Conservation (phyloP, 805 yeast species). For the Zygosaccharomyces bisporus region DNA sequence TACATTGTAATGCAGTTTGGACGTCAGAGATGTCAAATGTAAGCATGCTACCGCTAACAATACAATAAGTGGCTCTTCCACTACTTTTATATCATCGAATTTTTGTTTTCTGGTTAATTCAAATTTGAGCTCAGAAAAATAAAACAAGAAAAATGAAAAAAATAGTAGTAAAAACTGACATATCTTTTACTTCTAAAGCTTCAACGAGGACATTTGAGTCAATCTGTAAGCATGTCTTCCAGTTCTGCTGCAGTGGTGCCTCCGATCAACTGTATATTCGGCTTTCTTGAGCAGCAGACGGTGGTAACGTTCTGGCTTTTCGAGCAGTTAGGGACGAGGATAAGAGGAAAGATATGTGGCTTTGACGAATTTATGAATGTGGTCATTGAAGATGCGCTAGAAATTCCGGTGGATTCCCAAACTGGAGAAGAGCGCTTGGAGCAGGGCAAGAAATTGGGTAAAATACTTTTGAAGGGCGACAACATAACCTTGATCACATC, state of each 20-base stretch:
- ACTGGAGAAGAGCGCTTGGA: conserved; percentile 27
- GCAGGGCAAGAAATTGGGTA: conserved; percentile 52
- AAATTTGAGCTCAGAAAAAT: conserved; percentile 6
- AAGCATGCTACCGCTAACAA: not conserved
- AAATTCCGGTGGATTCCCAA: conserved; percentile 53
- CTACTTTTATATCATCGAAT: not conserved
- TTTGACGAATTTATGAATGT: conserved; percentile 97
- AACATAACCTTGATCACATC: conserved; percentile 72
- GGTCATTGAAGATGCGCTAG: conserved; percentile 58
- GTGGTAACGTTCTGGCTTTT: conserved; percentile 82
- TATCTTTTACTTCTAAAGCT: no score
- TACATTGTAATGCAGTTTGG: conserved; percentile 29
- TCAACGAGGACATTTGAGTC: not conserved
- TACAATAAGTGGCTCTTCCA: not conserved
- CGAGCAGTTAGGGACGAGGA: conserved; percentile 73
- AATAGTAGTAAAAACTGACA: not conserved
- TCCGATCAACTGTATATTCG: conserved; percentile 88
- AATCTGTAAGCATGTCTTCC: conserved; percentile 19
- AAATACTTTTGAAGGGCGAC: conserved; percentile 86
- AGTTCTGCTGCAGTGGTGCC: conserved; percentile 52
- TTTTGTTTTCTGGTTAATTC: not conserved
- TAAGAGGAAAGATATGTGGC: conserved; percentile 83
- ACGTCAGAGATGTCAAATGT: conserved; percentile 21
- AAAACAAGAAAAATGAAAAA: not conserved
- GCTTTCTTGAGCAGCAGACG: conserved; percentile 76